Evolutionary conservation across 139 green algal species (phyloP).

Genomic region (Volvox africanus): DNA sequence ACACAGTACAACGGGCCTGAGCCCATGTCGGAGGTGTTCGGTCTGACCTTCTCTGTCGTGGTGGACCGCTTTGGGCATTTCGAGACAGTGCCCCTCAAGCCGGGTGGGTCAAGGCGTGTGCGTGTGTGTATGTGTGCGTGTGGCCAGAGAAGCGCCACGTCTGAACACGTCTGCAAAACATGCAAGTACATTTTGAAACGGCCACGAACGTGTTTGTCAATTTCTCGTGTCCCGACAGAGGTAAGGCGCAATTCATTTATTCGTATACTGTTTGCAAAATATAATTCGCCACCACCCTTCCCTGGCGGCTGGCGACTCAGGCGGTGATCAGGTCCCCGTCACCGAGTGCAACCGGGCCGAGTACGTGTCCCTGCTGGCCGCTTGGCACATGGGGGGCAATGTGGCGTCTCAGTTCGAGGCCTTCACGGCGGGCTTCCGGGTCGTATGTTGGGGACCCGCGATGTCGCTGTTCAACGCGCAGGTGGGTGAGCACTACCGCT

Average conservation of each 20-base stretch:
- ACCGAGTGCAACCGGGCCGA: constrained; percentile 90
- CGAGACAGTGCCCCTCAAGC: constrained; percentile 60
- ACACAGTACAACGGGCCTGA: constrained; percentile 55
- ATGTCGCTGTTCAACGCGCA: constrained; percentile 89
- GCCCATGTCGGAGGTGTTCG: constrained; percentile 87
- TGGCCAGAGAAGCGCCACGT: too few species aligned
- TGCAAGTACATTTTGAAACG: too few species aligned
- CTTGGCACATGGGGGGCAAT: constrained; percentile 80
- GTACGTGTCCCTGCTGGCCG: constrained; percentile 84
- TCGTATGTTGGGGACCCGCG: constrained; percentile 88
- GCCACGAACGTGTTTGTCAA: too few species aligned
- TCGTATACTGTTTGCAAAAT: too few species aligned
- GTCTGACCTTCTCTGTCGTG: constrained; percentile 85
- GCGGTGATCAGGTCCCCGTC: constrained; percentile 80
- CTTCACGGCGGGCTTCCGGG: constrained; percentile 88
- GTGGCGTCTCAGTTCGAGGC: constrained; percentile 85
- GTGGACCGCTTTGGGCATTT: constrained; percentile 79
- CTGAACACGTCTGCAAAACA: too few species aligned
- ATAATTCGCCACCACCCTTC: too few species aligned
- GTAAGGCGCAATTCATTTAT: too few species aligned
- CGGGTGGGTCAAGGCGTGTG: constrained; percentile 49
- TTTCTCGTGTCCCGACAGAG: too few species aligned
- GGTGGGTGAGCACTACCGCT: constrained; percentile 12
- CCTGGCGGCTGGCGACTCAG: constrained; percentile 30
- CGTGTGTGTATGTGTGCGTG: too few species aligned